These are phyloP conservation scores for Ophiocordyceps robertsii DNA, from an alignment of 2,329 filamentous ascomycete species.

Conservation along the genomic window DNA sequence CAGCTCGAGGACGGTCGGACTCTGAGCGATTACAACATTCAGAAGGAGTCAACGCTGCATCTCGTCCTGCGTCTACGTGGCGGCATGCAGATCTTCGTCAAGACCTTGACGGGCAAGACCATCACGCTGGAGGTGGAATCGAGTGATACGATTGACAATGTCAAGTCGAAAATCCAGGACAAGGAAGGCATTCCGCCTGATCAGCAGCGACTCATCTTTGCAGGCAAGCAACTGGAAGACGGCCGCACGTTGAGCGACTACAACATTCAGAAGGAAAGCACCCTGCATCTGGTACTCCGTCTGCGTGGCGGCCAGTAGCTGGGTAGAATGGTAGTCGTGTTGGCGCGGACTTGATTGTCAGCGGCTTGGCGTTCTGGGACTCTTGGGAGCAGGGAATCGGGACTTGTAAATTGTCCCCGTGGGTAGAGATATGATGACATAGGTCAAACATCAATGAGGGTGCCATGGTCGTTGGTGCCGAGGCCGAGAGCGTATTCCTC, in stretches of 20 bases:
- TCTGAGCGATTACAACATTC: conserved; percentile 86
- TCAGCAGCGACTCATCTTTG: conserved; percentile 87
- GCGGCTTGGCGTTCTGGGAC: neutral
- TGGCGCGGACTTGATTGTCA: neutral
- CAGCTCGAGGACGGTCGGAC: conserved; percentile 90
- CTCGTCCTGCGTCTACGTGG: conserved; percentile 78
- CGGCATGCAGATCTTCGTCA: conserved; percentile 83
- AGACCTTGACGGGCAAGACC: conserved; percentile 83
- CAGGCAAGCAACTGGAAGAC: conserved; percentile 87
- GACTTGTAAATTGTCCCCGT: too few relatives aligned
- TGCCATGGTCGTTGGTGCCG: too few relatives aligned
- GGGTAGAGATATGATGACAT: too few relatives aligned
- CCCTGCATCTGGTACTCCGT: conserved; percentile 67
- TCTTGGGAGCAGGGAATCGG: too few relatives aligned
- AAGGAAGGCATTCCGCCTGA: conserved; percentile 92
- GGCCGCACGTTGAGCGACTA: conserved; percentile 86
- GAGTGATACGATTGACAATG: conserved; percentile 85
- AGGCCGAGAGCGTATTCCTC: too few relatives aligned
- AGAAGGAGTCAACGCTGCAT: conserved; percentile 82
- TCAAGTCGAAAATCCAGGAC: conserved; percentile 86
- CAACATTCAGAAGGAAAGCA: conserved; percentile 92
- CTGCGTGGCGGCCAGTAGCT: conserved; percentile 67
- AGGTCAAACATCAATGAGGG: too few relatives aligned
- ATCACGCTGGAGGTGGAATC: conserved; percentile 88
- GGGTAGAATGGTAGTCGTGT: neutral